Evolutionary conservation across 495 filamentous ascomycete species (phyloP).

Genomic region (Penicillium diatomitis): DNA sequence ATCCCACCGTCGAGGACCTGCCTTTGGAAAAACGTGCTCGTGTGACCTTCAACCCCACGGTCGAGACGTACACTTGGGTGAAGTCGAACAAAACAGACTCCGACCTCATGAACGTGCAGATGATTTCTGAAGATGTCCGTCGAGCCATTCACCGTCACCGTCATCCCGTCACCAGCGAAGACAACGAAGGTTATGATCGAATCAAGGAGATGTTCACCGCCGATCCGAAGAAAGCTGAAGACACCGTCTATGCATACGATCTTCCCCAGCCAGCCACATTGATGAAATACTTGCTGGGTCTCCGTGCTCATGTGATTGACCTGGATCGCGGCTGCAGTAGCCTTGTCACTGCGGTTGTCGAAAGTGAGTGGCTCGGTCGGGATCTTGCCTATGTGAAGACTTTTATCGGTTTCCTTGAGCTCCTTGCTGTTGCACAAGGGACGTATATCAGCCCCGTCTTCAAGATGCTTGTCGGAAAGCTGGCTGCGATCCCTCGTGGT

Average conservation of each 20-base stretch:
- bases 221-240: slow-evolving; percentile 34
- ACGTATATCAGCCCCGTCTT: slow-evolving; percentile 55
- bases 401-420: slow-evolving; percentile 72
- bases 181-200: slow-evolving; percentile 62
- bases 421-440: slow-evolving; percentile 70
- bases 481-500: slow-evolving; percentile 46
- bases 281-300: slow-evolving; percentile 64
- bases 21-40: slow-evolving; percentile 50
- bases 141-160: slow-evolving; percentile 59
- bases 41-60: slow-evolving; percentile 67
- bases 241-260: slow-evolving; percentile 28
- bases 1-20: slow-evolving; percentile 32
- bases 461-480: slow-evolving; percentile 69
- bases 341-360: slow-evolving; percentile 62
- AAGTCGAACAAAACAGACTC: slow-evolving; percentile 23
- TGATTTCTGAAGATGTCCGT: slow-evolving; percentile 61
- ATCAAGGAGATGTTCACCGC: slow-evolving; percentile 60
- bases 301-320: slow-evolving; percentile 62
- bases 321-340: slow-evolving; percentile 65
- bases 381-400: slow-evolving; percentile 71
- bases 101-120: slow-evolving; percentile 44
- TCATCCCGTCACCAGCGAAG: slow-evolving; percentile 35
- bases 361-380: slow-evolving; percentile 75
- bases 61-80: slow-evolving; percentile 43
- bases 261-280: slow-evolving; percentile 46